A percentile compares a stretch with the other conserved stretches of the same genome.
phyloP scores from a whole-genome alignment of 768 basidiomycete genomes.

The Holtermannia corniformis region DNA sequence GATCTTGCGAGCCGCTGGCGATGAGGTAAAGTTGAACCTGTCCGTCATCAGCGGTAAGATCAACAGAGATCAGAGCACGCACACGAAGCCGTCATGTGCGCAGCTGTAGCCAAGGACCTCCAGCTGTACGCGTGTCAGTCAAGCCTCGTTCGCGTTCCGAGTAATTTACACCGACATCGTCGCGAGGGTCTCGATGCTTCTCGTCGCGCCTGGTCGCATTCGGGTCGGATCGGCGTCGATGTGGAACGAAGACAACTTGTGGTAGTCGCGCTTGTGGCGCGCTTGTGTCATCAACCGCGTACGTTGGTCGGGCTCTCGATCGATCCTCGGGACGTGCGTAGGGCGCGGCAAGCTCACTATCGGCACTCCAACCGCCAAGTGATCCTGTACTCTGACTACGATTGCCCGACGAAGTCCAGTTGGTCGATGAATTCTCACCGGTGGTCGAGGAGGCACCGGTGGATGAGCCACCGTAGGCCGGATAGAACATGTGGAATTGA shows the following conservation, averaged over 20 bases:
- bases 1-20: constrained; percentile 25
- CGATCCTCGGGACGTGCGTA: constrained; percentile 13
- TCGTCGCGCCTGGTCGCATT: neutral
- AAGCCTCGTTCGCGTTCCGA: neutral
- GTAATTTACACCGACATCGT: constrained; percentile 2
- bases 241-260: constrained; percentile 27
- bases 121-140: constrained; percentile 18
- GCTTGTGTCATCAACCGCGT: constrained; percentile 19
- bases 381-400: neutral
- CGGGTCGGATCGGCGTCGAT: constrained; percentile 8
- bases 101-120: constrained; percentile 29
- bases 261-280: constrained; percentile 20
- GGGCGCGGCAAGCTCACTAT: constrained; percentile 3
- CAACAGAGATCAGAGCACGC: neutral
- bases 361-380: neutral
- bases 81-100: constrained; percentile 17
- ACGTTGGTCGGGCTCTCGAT: constrained; percentile 16
- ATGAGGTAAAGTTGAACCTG: constrained; percentile 29
- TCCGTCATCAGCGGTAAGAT: neutral
- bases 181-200: neutral
- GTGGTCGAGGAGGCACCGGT: constrained; percentile 1
- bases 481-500: constrained; percentile 39
- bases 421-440: neutral
- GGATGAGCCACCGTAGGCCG: constrained; percentile 26
- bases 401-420: neutral